Base-by-base conservation (phyloP, 345 rosid species). In the Euclidium syriacum region DNA sequence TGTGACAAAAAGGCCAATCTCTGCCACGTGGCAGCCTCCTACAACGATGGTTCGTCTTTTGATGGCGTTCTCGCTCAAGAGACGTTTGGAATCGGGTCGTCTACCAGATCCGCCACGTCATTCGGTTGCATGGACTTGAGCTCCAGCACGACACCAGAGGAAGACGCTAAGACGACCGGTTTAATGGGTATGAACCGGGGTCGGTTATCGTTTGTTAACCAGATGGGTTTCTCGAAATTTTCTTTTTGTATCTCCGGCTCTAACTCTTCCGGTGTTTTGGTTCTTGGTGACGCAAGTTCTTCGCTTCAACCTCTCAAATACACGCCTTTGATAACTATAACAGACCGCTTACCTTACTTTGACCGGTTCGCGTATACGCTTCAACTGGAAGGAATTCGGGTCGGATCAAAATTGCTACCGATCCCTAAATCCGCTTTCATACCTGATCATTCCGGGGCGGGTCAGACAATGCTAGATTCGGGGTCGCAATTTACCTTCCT, bases 161-260 rank as follows among this genome's bases (percentile, higher is more conserved):
- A 86, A 39, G 90, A 83, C 27, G 62, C 76, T 3, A 79, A 57
- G 51, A 81, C 79, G 0, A 83, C 88, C 42, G 95, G 95, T 49
- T 43, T 87, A 50, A 71, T 87, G 77, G 90, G 90, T 7, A 80
- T 87, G 90, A 87, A 84, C 54, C 86, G 81, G 1, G 95, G 90
- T n/a, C 80, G 86, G 4, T 73, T 87, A 63, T 84, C 90, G 4
- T 82, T 87, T 10, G 72, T 81, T 24, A 79, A 68, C 50, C 90
- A 87, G 49, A 74, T 82, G 90, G 79, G 81, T 27, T 72, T 77
- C 18, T 60, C 80, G 4, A 87, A 87, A 73, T 87, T 87, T 64
- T 87, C 90, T 11, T 84, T 82, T 18, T 87, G 90, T 75, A 84
- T 87, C 62, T 87, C 90, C 75, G 85, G 84, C 43, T 24, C 47